These are phyloP conservation scores for Pythium utonaiense DNA, from an alignment of 352 stramenopile genomes.

Conservation along the genomic window DNA sequence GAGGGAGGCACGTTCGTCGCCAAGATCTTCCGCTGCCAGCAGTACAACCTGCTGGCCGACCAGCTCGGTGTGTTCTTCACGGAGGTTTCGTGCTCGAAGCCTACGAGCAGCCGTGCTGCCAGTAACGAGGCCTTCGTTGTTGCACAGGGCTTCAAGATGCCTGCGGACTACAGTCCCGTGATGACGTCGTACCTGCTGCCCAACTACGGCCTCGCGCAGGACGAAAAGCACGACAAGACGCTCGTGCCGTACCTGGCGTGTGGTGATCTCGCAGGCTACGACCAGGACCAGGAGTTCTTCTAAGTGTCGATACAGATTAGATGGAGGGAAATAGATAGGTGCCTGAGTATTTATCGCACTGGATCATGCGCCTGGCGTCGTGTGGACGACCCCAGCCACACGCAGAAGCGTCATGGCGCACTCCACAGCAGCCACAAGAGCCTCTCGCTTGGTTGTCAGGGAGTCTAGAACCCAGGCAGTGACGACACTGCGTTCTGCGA, in stretches of 20 bases:
- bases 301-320: conserved; percentile 32
- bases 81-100: conserved; percentile 95
- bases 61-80: conserved; percentile 96
- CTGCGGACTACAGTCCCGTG: conserved; percentile 72
- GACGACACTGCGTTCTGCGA: conserved; percentile 24
- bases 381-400: conserved; percentile 36
- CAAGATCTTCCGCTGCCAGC: conserved; percentile 98
- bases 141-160: conserved; percentile 91
- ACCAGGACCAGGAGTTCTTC: conserved; percentile 51
- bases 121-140: conserved; percentile 97
- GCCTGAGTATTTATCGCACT: background rate
- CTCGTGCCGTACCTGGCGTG: conserved; percentile 91
- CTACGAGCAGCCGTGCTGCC: conserved; percentile 93
- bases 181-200: conserved; percentile 84
- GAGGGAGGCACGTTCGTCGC: conserved; percentile 96
- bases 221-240: conserved; percentile 48
- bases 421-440: conserved; percentile 40
- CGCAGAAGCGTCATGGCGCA: conserved; percentile 34
- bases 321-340: background rate
- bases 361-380: background rate
- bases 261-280: conserved; percentile 92
- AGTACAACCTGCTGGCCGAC: conserved; percentile 95
- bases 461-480: conserved; percentile 40
- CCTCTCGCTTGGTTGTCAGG: conserved; percentile 40
- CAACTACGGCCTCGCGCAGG: conserved; percentile 47